phyloP scores from a whole-genome alignment of 108 stramenopile genomes.

The Seminavis robusta region DNA sequence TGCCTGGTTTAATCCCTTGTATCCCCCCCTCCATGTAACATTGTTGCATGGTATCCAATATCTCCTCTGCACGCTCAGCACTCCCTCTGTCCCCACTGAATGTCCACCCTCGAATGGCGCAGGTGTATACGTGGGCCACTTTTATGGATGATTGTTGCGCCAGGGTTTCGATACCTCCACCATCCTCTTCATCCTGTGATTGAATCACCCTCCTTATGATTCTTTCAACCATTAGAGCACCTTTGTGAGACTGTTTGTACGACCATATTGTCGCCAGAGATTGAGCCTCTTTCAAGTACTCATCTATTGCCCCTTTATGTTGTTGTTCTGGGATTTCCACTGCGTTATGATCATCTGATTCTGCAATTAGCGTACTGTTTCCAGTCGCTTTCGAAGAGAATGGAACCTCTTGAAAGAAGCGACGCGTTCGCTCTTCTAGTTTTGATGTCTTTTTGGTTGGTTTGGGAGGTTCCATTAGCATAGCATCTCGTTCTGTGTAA shows the following conservation, averaged over 20 bases:
- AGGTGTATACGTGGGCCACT: constrained; percentile 11
- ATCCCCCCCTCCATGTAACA: too few species aligned
- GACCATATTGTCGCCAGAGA: constrained; percentile 8
- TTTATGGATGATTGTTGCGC: background rate
- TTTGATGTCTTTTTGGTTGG: too few species aligned
- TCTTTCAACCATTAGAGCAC: constrained; percentile 4
- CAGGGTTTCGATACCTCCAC: too few species aligned
- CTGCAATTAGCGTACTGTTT: background rate
- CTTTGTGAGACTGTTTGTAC: background rate
- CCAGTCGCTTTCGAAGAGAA: background rate
- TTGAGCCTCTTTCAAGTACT: background rate
- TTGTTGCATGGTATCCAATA: constrained; percentile 23
- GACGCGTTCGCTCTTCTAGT: background rate
- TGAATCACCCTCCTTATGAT: constrained; percentile 13
- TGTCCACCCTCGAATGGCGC: constrained; percentile 25
- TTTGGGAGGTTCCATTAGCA: background rate
- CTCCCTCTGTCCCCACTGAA: constrained; percentile 9
- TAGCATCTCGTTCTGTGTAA: background rate
- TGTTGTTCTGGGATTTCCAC: too few species aligned
- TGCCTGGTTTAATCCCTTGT: too few species aligned
- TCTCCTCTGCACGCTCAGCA: constrained; percentile 18
- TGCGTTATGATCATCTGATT: background rate
- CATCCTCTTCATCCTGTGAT: constrained; percentile 14
- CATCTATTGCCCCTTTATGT: too few species aligned
- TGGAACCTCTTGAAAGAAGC: background rate